phyloP scores from a whole-genome alignment of 768 basidiomycete genomes.

The Russula ochroleuca region DNA sequence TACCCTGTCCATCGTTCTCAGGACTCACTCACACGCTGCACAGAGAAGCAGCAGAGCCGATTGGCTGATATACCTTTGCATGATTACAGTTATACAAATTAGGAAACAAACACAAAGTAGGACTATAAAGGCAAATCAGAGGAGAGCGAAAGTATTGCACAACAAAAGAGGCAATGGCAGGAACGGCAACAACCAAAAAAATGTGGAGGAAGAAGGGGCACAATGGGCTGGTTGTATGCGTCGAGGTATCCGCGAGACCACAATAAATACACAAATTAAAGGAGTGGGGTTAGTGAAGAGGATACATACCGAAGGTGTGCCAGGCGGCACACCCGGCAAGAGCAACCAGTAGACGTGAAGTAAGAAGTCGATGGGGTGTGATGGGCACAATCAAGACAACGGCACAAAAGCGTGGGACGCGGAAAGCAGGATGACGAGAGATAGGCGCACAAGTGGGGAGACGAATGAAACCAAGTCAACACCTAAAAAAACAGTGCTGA shows the following conservation, averaged over 20 bases:
- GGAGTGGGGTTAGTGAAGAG: constrained; percentile 11
- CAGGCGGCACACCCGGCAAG: neutral
- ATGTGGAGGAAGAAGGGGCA: neutral
- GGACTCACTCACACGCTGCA: neutral
- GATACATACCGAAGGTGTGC: constrained; percentile 14
- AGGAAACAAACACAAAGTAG: constrained; percentile 21
- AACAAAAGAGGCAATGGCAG: constrained; percentile 1
- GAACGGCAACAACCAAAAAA: constrained; percentile 13
- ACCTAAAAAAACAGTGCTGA: constrained; percentile 3
- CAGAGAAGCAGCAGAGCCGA: neutral
- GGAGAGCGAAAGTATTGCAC: constrained; percentile 15
- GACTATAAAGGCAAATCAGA: constrained; percentile 18
- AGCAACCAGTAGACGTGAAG: constrained; percentile 1
- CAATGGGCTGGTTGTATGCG: constrained; percentile 9
- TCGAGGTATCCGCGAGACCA: constrained; percentile 25
- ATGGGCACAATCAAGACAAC: constrained; percentile 5
- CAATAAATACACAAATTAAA: constrained; percentile 23
- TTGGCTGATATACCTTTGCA: constrained; percentile 19
- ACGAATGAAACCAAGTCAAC: constrained; percentile 4
- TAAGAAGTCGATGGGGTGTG: constrained; percentile 14
- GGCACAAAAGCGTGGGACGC: constrained; percentile 8
- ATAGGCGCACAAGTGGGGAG: neutral
- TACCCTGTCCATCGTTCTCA: neutral
- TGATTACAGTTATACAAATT: constrained; percentile 26
- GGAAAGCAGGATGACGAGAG: constrained; percentile 7